Evolutionary conservation across 148 eudicot genomes (phyloP), one percentile per base, ranked within the genome.

Genomic region (Simmondsia chinensis): DNA sequence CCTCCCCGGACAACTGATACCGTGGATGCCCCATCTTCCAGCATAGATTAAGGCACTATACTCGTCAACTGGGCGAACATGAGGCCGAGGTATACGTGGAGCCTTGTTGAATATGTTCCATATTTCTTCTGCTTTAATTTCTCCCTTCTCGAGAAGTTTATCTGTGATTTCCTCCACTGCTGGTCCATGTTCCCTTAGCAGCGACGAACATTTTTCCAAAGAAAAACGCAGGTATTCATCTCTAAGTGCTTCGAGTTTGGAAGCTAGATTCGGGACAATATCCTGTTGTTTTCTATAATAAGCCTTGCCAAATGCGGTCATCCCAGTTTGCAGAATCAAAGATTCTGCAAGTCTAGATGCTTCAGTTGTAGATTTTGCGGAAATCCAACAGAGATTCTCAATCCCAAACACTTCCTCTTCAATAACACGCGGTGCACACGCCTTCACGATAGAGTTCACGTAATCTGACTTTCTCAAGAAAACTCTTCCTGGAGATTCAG

Each of bases 231-330:
- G 72, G 62, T 83, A 88, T 48, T 83, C 96, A 39, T 80, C 94
- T 56, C 89, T 65, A 14, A 88, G 82, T 43, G 97, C 94, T 73
- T 83, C 87, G 41, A 88, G 68, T 71, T 88, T 88, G 41, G 91
- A 52, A 42, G 85, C 91, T 36, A 88, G 84, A 75, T 73, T 83
- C 14, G 91, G 89, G 46, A 88, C 89, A 44, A 88, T 71, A 73
- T 88, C 97, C 2, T 69, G 60, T 48, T 53, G 58, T 33, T 63
- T 61, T 45, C 91, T 75, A 54, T 88, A 88, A 58, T 72, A 83
- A 25, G 94, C 91, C 65, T 80, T 88, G 41, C 97, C 94, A 47
- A 83, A 77, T 38, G 97, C 94, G 30, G 97, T 88, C 91, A 83
- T 76, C 48, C 97, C 97, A 9, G 97, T 72, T 56, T 80, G 89